These are phyloP conservation scores for Vitis hybrid DNA, from an alignment of 177 flowering plant genomes.

Conservation along the genomic window DNA sequence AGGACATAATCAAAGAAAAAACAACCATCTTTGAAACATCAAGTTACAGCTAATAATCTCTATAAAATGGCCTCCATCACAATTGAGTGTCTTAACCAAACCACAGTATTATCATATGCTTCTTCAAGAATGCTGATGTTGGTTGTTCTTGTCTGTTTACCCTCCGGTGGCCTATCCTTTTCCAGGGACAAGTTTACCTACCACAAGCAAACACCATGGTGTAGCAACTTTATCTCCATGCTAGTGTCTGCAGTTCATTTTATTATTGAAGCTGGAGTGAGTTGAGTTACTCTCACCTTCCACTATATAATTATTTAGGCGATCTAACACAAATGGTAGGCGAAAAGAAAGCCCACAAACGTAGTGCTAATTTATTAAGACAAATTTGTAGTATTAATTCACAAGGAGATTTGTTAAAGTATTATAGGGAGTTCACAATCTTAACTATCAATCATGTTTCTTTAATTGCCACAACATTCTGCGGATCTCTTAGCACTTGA, in stretches of 20 bases:
- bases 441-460: not conserved
- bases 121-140: too few relatives aligned
- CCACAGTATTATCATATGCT: too few relatives aligned
- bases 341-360: conserved; percentile 16
- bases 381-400: not conserved
- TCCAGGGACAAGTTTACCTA: conserved; percentile 14
- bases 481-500: too few relatives aligned
- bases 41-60: too few relatives aligned
- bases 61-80: too few relatives aligned
- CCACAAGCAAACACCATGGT: conserved; percentile 1
- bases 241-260: not conserved
- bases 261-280: conserved; percentile 6
- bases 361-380: not conserved
- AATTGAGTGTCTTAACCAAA: too few relatives aligned
- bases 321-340: conserved; percentile 22
- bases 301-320: conserved; percentile 16
- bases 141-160: too few relatives aligned
- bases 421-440: not conserved
- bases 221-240: not conserved
- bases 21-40: too few relatives aligned
- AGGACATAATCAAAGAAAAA: too few relatives aligned
- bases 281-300: conserved; percentile 14
- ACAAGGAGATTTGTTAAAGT: not conserved
- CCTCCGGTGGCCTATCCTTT: not conserved
- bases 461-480: not conserved